Base-by-base conservation (phyloP, 2,329 filamentous ascomycete genomes). In the Peltaster fructicola region DNA sequence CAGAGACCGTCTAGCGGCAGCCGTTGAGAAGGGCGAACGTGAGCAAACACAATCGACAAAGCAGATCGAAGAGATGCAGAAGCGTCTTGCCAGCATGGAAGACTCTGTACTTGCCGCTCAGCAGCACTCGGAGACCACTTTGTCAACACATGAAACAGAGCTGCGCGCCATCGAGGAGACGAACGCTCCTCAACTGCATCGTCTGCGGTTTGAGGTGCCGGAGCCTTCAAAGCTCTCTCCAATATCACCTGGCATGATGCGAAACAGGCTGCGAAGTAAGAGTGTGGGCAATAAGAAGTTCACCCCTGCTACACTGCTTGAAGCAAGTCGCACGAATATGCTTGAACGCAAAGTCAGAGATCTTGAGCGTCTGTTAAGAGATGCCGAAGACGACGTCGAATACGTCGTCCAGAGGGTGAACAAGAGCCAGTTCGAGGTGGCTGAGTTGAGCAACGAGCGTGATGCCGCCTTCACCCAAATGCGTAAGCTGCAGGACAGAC, bases 81-180 rank as follows among this genome's bases (percentile, higher is more conserved):
- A 66, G 33, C 75, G 73, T 30, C 72, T 98, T 29, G 80, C 77
- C 40, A 54, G 59, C 9, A 68, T 93, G 24, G 88, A 95, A 47
- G 84, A 95, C 32, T 69, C 75, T 39, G 67, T 98, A 12, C 63
- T 90, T 26, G 56, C 68, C 11, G 81, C 85, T 2, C 85, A 95
- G 50, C 73, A 80, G 29, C 68, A 76, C 11, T 85, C 81, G 1
- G 88, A 98, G 47, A 82, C 85, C 23, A 73, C 73, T 18, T 69
- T 95, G 29, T 57, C 68, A 20, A 73, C 71, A 23, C 82, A 93
- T 44, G 88, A 95, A 48, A 80, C 88, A 17, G 82, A 93, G 51
- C 65, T 92, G 17, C 58, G 67, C 10, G 59, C 65, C 12, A 56
- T 95, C 27, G 73, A 75, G 37, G 80, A 90, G 28, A 76, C 69